A percentile compares a stretch with the other conserved stretches of the same genome.
Evolutionary conservation across 2,329 filamentous ascomycete genomes (phyloP).

Genomic region (Cladophialophora bantiana): DNA sequence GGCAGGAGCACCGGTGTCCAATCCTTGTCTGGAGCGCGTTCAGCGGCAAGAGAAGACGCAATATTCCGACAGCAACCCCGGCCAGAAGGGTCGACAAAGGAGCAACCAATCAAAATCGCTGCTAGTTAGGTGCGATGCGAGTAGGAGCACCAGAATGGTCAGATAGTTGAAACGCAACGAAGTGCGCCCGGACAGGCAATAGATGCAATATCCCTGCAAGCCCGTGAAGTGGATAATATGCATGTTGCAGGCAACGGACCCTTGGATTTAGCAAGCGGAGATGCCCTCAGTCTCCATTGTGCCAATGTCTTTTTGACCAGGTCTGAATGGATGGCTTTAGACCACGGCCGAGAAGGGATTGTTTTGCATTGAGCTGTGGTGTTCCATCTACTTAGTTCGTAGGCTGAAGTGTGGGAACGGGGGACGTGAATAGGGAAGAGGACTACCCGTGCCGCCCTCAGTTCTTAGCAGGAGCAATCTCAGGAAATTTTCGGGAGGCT

Average conservation of each 20-base stretch:
- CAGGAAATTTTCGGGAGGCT: slow-evolving; percentile 32
- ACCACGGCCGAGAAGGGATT: slow-evolving; percentile 9
- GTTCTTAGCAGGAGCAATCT: slow-evolving; percentile 13
- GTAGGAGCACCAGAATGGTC: slow-evolving; percentile 11
- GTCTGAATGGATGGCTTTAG: slow-evolving; percentile 1
- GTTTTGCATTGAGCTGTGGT: neutral
- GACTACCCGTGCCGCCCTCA: slow-evolving; percentile 4
- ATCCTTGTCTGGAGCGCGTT: slow-evolving; percentile 2
- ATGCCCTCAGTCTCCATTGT: slow-evolving; percentile 7
- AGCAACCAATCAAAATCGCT: neutral
- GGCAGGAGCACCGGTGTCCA: neutral
- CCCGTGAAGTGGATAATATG: slow-evolving; percentile 19
- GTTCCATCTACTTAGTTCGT: slow-evolving; percentile 11
- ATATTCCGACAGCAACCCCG: neutral
- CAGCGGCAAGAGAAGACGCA: neutral
- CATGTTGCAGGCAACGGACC: slow-evolving; percentile 6
- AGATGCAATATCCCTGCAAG: slow-evolving; percentile 24
- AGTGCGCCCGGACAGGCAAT: neutral
- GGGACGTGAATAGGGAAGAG: slow-evolving; percentile 7
- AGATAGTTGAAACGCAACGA: slow-evolving; percentile 5
- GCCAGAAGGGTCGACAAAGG: slow-evolving; percentile 3
- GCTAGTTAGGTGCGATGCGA: neutral
- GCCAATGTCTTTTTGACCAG: neutral
- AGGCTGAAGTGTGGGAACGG: slow-evolving; percentile 5
- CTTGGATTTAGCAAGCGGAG: slow-evolving; percentile 6